phyloP scores from a whole-genome alignment of 2,329 filamentous ascomycete genomes.

The Alternaria viburni region DNA sequence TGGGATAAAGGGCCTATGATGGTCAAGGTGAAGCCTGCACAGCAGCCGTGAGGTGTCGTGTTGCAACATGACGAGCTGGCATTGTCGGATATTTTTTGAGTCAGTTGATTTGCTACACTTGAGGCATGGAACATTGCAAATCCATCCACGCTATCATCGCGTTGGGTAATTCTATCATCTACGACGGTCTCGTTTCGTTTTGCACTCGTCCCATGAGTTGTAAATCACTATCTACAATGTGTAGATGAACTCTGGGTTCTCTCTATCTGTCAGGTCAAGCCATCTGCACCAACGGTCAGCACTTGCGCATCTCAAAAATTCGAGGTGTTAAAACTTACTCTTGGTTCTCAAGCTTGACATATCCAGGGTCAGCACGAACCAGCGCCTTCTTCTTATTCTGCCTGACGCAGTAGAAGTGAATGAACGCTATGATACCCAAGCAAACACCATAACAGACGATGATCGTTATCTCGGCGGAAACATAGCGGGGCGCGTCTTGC shows the following conservation, averaged over 20 bases:
- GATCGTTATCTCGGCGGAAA: conserved; percentile 69
- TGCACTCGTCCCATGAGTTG: neutral
- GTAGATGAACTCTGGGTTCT: conserved; percentile 70
- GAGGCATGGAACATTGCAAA: too few relatives aligned
- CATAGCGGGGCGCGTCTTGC: conserved; percentile 57
- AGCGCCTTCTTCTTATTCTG: conserved; percentile 67
- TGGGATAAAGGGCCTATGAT: conserved; percentile 43
- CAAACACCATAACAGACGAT: conserved; percentile 64
- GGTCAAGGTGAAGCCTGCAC: conserved; percentile 32
- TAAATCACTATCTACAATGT: conserved; percentile 47
- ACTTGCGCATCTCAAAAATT: too few relatives aligned
- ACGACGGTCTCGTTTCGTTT: neutral
- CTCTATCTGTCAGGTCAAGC: conserved; percentile 69
- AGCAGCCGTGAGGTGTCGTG: neutral
- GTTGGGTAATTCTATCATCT: neutral
- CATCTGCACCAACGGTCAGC: too few relatives aligned
- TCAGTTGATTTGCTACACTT: neutral
- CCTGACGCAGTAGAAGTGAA: conserved; percentile 65
- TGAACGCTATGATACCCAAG: conserved; percentile 63
- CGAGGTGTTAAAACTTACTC: too few relatives aligned
- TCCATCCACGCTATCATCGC: too few relatives aligned
- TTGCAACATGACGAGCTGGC: neutral
- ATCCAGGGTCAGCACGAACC: conserved; percentile 60
- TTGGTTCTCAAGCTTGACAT: conserved; percentile 69
- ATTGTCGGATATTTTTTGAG: neutral